Conservation (phyloP, 2,329 filamentous ascomycete genomes). For the Helicocarpus griseus region DNA sequence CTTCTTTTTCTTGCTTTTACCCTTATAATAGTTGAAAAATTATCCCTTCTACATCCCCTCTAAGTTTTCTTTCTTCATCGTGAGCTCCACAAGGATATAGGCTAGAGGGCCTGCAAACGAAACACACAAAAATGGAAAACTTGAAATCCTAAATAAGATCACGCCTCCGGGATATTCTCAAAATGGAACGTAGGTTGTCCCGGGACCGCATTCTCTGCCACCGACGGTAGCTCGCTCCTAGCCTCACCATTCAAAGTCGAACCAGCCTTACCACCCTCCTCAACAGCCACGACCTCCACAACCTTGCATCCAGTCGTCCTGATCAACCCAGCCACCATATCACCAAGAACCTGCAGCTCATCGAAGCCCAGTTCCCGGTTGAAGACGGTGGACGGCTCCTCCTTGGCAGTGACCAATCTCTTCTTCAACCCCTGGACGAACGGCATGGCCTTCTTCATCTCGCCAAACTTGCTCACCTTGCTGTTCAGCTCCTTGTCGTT, state of each 20-base stretch:
- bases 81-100: background rate
- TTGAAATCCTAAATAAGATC: background rate
- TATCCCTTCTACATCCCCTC: background rate
- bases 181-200: slow-evolving; percentile 76
- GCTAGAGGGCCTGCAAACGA: background rate
- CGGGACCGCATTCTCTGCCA: slow-evolving; percentile 67
- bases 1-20: background rate
- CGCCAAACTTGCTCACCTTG: slow-evolving; percentile 66
- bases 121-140: background rate
- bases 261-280: slow-evolving; percentile 45
- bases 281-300: slow-evolving; percentile 54
- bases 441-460: slow-evolving; percentile 95
- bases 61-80: background rate
- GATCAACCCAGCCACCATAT: slow-evolving; percentile 73
- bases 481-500: slow-evolving; percentile 76
- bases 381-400: slow-evolving; percentile 59
- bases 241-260: slow-evolving; percentile 33
- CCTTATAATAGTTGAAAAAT: background rate
- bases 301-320: slow-evolving; percentile 64
- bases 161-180: slow-evolving; percentile 54
- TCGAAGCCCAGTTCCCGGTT: slow-evolving; percentile 80
- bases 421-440: slow-evolving; percentile 85
- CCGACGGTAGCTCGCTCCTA: slow-evolving; percentile 45
- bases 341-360: slow-evolving; percentile 62
- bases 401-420: slow-evolving; percentile 59